Conservation (phyloP, 2,329 filamentous ascomycete genomes). For the Pyricularia sp. region DNA sequence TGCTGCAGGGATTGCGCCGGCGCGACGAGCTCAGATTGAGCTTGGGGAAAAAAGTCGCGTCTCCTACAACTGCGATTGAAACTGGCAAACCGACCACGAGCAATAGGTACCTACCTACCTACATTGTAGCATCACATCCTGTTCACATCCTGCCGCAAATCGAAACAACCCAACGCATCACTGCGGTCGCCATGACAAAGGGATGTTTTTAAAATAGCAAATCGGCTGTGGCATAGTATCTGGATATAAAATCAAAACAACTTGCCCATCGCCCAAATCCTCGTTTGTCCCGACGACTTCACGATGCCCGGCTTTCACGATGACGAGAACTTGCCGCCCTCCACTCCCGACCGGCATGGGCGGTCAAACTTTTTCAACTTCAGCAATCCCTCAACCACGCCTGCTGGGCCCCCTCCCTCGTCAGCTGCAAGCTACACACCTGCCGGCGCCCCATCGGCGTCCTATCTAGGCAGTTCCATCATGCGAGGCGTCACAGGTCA, state of each 20-base stretch:
- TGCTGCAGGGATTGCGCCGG: background rate
- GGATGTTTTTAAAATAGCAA: background rate
- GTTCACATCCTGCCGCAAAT: background rate
- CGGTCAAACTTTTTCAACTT: conserved; percentile 24
- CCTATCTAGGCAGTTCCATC: conserved; percentile 41
- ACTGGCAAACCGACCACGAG: background rate
- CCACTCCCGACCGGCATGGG: conserved; percentile 33
- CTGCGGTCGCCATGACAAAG: background rate
- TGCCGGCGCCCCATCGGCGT: conserved; percentile 40
- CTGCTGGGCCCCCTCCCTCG: conserved; percentile 37
- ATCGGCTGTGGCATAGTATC: background rate
- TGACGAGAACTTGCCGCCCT: conserved; percentile 26
- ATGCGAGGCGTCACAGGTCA: conserved; percentile 22
- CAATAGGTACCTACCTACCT: background rate
- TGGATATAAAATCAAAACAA: background rate
- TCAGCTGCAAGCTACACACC: conserved; percentile 43
- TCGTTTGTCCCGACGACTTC: background rate
- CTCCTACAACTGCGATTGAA: background rate
- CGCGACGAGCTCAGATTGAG: background rate
- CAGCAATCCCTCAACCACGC: conserved; percentile 37
- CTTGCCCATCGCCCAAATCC: background rate
- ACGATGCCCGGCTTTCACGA: background rate
- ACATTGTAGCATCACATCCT: background rate
- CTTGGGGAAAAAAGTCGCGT: conserved; percentile 2
- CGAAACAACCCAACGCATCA: background rate